These are phyloP conservation scores for Cytospora paraplurivora DNA, from an alignment of 2,329 filamentous ascomycete species.

Conservation along the genomic window DNA sequence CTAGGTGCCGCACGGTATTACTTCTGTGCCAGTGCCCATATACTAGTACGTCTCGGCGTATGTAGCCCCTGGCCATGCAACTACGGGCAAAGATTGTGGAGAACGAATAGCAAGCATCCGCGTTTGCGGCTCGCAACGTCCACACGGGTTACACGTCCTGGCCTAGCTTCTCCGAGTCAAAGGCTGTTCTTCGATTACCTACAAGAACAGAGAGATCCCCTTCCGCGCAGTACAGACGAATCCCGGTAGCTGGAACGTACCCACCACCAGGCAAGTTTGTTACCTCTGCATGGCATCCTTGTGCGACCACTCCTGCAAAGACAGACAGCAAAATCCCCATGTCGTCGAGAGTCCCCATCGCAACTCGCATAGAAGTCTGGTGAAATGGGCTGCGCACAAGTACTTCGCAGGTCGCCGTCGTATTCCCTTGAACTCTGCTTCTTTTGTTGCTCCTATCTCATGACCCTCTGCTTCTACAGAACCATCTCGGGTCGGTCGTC, in stretches of 20 bases:
- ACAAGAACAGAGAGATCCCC: conserved; percentile 9
- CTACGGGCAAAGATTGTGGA: not conserved
- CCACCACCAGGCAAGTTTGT: conserved; percentile 11
- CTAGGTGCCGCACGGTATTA: too few species aligned
- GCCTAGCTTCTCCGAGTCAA: not conserved
- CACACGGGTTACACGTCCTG: not conserved
- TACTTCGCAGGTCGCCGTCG: not conserved
- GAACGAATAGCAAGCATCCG: not conserved
- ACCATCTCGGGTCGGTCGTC: not conserved
- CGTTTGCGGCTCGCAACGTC: not conserved
- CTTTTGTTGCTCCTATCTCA: not conserved
- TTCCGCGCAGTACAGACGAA: conserved; percentile 12
- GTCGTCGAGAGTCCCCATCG: not conserved
- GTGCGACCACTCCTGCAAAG: conserved; percentile 5
- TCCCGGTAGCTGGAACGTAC: conserved; percentile 22
- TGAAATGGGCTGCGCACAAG: not conserved
- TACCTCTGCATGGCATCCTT: conserved; percentile 22
- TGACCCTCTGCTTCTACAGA: not conserved
- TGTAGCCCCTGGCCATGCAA: not conserved
- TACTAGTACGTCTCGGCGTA: not conserved
- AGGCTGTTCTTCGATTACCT: conserved; percentile 4
- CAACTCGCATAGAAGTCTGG: not conserved
- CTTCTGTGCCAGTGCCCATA: too few species aligned
- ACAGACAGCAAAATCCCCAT: conserved; percentile 2
- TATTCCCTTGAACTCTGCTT: not conserved